phyloP scores from a whole-genome alignment of 1,139 yeast genomes.

The Candida glucosophila region DNA sequence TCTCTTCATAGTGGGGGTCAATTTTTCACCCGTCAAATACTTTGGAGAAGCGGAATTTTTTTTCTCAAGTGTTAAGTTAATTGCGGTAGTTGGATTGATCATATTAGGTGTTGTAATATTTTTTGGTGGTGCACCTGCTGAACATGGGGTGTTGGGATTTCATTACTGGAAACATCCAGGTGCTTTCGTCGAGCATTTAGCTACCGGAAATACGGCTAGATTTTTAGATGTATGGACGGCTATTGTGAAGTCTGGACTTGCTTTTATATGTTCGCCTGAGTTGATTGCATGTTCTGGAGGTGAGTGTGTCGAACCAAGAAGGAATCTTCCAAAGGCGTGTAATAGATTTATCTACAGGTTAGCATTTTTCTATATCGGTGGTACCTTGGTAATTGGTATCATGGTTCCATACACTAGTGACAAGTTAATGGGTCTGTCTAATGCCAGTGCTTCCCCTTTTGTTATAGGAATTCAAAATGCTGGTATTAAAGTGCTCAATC shows the following conservation, averaged over 20 bases:
- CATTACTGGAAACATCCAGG: constrained; percentile 61
- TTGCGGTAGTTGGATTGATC: constrained; percentile 49
- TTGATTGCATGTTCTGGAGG: constrained; percentile 60
- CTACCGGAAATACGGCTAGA: constrained; percentile 18
- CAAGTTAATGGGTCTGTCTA: constrained; percentile 14
- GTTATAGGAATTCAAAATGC: constrained; percentile 43
- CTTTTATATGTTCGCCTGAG: constrained; percentile 75
- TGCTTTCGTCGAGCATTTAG: constrained; percentile 44
- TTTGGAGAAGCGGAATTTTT: constrained; percentile 69
- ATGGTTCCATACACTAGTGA: constrained; percentile 68
- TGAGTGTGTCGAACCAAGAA: constrained; percentile 70
- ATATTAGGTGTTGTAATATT: constrained; percentile 39
- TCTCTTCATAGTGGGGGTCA: constrained; percentile 39
- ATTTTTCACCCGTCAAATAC: constrained; percentile 52
- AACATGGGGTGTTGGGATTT: constrained; percentile 55
- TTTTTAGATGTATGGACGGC: constrained; percentile 62
- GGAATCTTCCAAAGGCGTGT: constrained; percentile 70
- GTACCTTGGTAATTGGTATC: constrained; percentile 65
- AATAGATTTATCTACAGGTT: constrained; percentile 72
- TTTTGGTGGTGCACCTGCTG: constrained; percentile 49
- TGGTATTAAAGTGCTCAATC: constrained; percentile 32
- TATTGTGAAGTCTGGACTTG: constrained; percentile 67
- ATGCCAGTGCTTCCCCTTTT: constrained; percentile 76
- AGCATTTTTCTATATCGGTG: constrained; percentile 55
- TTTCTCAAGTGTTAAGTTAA: constrained; percentile 50